Conservation (phyloP, 176 grass and related monocot species). For the Rhipidocladum racemiflorum region DNA sequence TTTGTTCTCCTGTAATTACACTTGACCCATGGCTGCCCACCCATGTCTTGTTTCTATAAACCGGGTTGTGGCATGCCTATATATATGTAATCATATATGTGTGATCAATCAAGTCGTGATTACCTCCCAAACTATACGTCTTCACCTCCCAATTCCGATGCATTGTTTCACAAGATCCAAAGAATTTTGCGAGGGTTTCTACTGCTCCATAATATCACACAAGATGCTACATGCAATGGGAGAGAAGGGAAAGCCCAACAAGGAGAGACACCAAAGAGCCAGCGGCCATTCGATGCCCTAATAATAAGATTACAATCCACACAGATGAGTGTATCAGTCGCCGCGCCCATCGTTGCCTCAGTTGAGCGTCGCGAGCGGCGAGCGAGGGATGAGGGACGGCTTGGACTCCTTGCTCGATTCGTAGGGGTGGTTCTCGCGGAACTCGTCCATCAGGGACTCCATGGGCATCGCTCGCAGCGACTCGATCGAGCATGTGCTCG, state of each 20-base stretch:
- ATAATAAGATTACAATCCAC: constrained; percentile 52
- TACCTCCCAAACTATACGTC: too few relatives aligned
- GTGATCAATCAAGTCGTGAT: too few relatives aligned
- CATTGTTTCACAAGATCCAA: background rate
- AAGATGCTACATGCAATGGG: background rate
- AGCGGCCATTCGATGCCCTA: constrained; percentile 1
- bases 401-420: constrained; percentile 70
- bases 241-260: constrained; percentile 19
- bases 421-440: constrained; percentile 84
- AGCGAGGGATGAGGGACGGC: constrained; percentile 67
- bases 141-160: background rate
- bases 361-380: constrained; percentile 80
- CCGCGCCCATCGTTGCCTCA: background rate
- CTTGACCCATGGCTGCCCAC: too few relatives aligned
- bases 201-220: background rate
- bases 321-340: background rate
- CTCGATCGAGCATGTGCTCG: constrained; percentile 78
- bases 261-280: constrained; percentile 30
- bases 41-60: too few relatives aligned
- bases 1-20: too few relatives aligned
- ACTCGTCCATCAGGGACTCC: constrained; percentile 66
- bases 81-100: too few relatives aligned
- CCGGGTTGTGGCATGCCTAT: too few relatives aligned
- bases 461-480: constrained; percentile 86
- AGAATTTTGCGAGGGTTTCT: background rate